phyloP scores from a whole-genome alignment of 1,139 yeast species.

The Suhomyces atakaporum region DNA sequence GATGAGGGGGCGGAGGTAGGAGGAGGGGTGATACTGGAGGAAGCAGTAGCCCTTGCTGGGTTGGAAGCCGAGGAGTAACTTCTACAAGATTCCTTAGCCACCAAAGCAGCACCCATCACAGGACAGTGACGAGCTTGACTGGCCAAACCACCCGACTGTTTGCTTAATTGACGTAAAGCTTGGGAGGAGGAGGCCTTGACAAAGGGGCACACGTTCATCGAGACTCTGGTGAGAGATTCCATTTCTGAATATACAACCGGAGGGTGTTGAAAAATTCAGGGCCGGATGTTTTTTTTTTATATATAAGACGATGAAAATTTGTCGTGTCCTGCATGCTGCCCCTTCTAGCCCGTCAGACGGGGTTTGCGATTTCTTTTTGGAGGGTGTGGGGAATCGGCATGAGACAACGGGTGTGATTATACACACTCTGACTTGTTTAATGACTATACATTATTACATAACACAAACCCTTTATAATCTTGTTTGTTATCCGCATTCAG shows the following conservation, averaged over 20 bases:
- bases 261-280: not conserved
- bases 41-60: slow-evolving; percentile 53
- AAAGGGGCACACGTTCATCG: slow-evolving; percentile 84
- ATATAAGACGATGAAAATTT: slow-evolving; percentile 1
- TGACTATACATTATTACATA: too few relatives aligned
- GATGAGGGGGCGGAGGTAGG: slow-evolving; percentile 28
- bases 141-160: slow-evolving; percentile 48
- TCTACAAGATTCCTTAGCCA: slow-evolving; percentile 36
- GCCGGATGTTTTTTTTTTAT: not conserved
- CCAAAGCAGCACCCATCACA: slow-evolving; percentile 79
- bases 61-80: slow-evolving; percentile 59
- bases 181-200: slow-evolving; percentile 68
- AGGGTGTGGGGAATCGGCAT: not conserved
- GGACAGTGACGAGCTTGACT: slow-evolving; percentile 79
- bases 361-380: not conserved
- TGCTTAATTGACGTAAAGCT: slow-evolving; percentile 56
- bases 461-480: too few relatives aligned
- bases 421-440: too few relatives aligned
- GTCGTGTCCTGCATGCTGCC: not conserved
- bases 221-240: slow-evolving; percentile 81
- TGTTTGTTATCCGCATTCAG: not conserved
- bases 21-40: slow-evolving; percentile 14
- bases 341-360: not conserved
- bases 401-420: not conserved
- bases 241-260: slow-evolving; percentile 31